Conservation (phyloP, 2,329 filamentous ascomycete genomes). For the Apiospora rasikravindrae region DNA sequence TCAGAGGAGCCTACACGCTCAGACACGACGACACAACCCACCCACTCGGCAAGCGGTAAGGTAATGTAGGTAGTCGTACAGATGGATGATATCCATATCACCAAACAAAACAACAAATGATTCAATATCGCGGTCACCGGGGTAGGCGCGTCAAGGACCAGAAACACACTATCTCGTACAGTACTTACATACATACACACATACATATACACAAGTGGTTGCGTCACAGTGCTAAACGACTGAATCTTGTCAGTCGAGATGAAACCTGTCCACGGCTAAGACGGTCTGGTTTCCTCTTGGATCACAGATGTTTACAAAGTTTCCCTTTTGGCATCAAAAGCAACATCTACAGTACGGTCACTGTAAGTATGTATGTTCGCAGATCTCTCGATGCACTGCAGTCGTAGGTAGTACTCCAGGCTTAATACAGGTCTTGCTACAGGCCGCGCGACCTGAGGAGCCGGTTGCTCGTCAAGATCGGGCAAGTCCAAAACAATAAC, state of each 20-base stretch:
- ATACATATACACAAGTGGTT: not conserved
- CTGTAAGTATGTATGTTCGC: not conserved
- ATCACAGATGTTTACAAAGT: not conserved
- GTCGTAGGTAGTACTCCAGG: not conserved
- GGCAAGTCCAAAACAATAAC: not conserved
- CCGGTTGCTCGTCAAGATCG: not conserved
- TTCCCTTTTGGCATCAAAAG: not conserved
- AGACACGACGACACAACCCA: too few relatives aligned
- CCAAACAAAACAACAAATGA: conserved; percentile 7
- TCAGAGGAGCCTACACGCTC: not conserved
- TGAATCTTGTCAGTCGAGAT: not conserved
- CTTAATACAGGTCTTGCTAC: not conserved
- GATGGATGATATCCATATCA: not conserved
- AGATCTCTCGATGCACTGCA: conserved; percentile 10
- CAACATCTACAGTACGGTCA: not conserved
- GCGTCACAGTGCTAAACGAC: not conserved
- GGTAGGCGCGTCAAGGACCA: not conserved
- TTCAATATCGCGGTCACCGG: not conserved
- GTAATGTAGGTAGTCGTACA: not conserved
- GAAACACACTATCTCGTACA: conserved; percentile 1
- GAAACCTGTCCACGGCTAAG: conserved; percentile 6
- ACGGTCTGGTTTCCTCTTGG: conserved; percentile 8
- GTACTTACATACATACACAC: not conserved
- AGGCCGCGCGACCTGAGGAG: not conserved
- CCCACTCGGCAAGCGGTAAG: conserved; percentile 2